These are phyloP conservation scores for Candida pseudoviswanathii DNA, from an alignment of 1,139 yeast species.

Conservation along the genomic window DNA sequence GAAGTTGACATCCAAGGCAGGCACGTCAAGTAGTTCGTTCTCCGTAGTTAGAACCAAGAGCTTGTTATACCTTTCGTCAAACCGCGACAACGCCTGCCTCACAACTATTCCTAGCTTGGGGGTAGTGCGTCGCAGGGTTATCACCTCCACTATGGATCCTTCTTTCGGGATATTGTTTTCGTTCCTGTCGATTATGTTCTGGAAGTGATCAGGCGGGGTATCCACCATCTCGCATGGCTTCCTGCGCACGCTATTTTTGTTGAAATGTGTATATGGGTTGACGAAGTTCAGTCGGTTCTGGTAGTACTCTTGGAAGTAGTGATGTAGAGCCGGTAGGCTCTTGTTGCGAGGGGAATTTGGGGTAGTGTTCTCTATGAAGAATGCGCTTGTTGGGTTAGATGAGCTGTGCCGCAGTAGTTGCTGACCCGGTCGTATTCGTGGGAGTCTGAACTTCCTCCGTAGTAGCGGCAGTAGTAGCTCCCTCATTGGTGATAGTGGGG, in stretches of 20 bases:
- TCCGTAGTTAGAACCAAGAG: slow-evolving; percentile 31
- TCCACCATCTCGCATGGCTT: neutral
- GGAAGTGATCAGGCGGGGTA: slow-evolving; percentile 12
- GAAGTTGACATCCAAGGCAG: slow-evolving; percentile 28
- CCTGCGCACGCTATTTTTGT: neutral
- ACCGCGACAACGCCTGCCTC: slow-evolving; percentile 29
- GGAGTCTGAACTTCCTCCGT: neutral
- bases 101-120: slow-evolving; percentile 40
- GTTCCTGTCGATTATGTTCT: slow-evolving; percentile 22
- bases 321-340: neutral
- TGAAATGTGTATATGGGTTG: slow-evolving; percentile 4
- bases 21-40: slow-evolving; percentile 30
- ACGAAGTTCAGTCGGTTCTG: neutral
- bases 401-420: neutral
- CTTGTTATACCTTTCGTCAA: slow-evolving; percentile 37
- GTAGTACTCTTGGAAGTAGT: neutral
- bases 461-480: neutral
- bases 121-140: slow-evolving; percentile 26
- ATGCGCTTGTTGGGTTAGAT: neutral
- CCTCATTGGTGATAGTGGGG: neutral
- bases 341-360: neutral
- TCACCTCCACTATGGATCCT: slow-evolving; percentile 41
- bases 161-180: slow-evolving; percentile 22
- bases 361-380: neutral
- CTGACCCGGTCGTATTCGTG: neutral